phyloP scores from a whole-genome alignment of 805 yeast genomes.

The Yarrowia bubula region DNA sequence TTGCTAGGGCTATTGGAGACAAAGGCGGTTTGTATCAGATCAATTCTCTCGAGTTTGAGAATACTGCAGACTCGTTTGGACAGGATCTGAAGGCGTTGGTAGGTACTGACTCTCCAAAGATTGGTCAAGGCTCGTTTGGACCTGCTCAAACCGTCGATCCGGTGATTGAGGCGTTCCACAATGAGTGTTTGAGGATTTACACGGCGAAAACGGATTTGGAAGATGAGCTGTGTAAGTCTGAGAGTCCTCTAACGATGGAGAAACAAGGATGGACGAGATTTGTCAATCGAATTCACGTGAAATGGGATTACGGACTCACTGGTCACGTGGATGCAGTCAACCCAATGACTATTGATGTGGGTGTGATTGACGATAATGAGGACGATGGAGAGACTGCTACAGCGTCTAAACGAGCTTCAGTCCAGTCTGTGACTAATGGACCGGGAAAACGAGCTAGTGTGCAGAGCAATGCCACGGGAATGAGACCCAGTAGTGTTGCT shows the following conservation, averaged over 20 bases:
- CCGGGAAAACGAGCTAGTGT: slow-evolving; percentile 32
- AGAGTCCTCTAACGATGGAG: neutral
- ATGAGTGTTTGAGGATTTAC: slow-evolving; percentile 13
- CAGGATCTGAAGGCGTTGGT: slow-evolving; percentile 14
- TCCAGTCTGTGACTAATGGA: slow-evolving; percentile 1
- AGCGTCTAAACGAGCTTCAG: neutral
- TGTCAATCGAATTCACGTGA: slow-evolving; percentile 2
- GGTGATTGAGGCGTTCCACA: slow-evolving; percentile 19
- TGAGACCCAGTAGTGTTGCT: slow-evolving; percentile 8
- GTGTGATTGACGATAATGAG: slow-evolving; percentile 32
- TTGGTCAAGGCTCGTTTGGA: neutral
- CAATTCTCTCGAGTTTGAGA: slow-evolving; percentile 20
- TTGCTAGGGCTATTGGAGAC: slow-evolving; percentile 12
- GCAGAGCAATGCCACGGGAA: slow-evolving; percentile 28
- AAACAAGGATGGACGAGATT: slow-evolving; percentile 9
- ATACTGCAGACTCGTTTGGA: slow-evolving; percentile 1
- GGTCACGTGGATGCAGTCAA: slow-evolving; percentile 26
- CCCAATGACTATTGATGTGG: slow-evolving; percentile 10
- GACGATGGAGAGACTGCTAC: neutral
- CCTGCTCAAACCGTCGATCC: neutral
- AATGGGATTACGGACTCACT: slow-evolving; percentile 7
- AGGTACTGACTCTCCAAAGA: neutral
- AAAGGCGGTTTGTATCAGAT: slow-evolving; percentile 17
- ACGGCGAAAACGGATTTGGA: slow-evolving; percentile 7
- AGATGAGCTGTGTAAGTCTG: slow-evolving; percentile 8